Evolutionary conservation across 306 rosid species (phyloP), one percentile per base, ranked within the genome.

Genomic region (Cicer bijugum): DNA sequence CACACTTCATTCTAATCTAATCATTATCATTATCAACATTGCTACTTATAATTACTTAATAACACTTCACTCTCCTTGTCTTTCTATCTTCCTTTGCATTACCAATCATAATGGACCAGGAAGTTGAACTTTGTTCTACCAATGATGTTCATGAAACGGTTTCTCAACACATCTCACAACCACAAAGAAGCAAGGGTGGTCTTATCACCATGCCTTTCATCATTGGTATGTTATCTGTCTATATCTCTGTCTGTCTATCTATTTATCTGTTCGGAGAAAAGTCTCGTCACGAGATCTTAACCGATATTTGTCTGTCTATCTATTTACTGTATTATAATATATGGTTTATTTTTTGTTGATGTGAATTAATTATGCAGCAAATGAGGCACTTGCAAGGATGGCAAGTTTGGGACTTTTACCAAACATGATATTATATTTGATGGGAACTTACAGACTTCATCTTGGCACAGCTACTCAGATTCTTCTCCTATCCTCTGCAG

Each of bases 171-270:
- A 19, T 7, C 42, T 8, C 84, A 44, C 75, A 33, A 44, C 28
- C 71, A 8, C 51, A 72, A 12, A 79, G 58, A 7, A 17, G 4
- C 15, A 86, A 85, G 82, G 95, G 92, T n/a, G 95, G 97, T 33
- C 76, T 89, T 28, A 71, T 80, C 11, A 89, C 92, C 72, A 86
- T 91, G 87, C 95, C 97, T 12, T 87, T 86, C 77, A 89, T 91
- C 14, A 84, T 91, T 82, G 88, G 95, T 59, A 0, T 2, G 15
- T 5, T 23, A 5, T 57, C 40, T 23, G 6, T n/a, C n/a, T n/a
- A n/a, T n/a, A n/a, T n/a, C n/a, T n/a, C n/a, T n/a, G 0, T 23
- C 33, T 23, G 33, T 23, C 33, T 23, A 23, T 23, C 4, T 23
- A 2, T 23, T 23, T 23, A 23, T 23, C 33, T 23, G 33, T 2